Percentiles rank a stretch among this genome's conserved stretches.
phyloP scores from a whole-genome alignment of 106 monocot species.

The Dendrobium catenatum region DNA sequence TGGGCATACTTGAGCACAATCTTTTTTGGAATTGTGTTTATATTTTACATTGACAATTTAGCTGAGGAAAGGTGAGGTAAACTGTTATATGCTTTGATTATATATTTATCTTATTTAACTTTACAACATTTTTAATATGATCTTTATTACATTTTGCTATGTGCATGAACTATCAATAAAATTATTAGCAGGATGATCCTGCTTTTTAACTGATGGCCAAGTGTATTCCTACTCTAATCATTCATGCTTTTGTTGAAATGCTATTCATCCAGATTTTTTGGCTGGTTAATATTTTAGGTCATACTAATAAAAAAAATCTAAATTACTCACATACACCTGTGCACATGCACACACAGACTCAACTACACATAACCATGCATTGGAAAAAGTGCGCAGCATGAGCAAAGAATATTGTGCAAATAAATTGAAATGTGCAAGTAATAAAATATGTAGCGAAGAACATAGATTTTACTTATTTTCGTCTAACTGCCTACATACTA shows the following conservation, averaged over 20 bases:
- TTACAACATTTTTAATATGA: background rate
- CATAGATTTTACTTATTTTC: too few species aligned
- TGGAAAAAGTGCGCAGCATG: too few species aligned
- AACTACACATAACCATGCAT: too few species aligned
- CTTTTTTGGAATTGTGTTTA: conserved; percentile 80
- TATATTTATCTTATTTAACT: background rate
- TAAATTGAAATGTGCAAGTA: too few species aligned
- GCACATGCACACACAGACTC: too few species aligned
- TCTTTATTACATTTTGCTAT: background rate
- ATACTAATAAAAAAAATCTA: background rate
- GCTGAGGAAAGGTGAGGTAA: conserved; percentile 84
- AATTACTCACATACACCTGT: background rate
- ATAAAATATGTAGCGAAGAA: too few species aligned
- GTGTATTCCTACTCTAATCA: background rate
- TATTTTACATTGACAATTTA: conserved; percentile 89
- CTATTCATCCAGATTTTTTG: background rate
- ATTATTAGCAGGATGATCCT: background rate
- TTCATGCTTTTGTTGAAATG: background rate
- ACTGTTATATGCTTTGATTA: background rate
- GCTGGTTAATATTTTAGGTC: background rate
- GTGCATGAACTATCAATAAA: background rate
- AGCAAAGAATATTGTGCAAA: too few species aligned
- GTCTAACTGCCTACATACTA: too few species aligned
- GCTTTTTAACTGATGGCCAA: background rate
- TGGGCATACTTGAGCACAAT: conserved; percentile 91